Evolutionary conservation across 2,329 filamentous ascomycete genomes (phyloP).

Genomic region (Monosporascus sp.): DNA sequence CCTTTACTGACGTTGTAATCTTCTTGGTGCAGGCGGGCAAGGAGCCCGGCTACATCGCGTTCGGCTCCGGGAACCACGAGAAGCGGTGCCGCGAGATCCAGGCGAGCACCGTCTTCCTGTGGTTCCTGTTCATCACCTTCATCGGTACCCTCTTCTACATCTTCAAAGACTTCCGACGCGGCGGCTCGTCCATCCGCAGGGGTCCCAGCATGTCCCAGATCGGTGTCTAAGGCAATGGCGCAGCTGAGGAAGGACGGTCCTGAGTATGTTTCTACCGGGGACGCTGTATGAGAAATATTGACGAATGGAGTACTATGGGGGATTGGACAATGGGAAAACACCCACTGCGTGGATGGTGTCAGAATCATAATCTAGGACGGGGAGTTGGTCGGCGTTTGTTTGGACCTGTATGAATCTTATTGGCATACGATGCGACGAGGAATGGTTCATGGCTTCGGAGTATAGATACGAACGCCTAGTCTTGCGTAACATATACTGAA

Average conservation of each 20-base stretch:
- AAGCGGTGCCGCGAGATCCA: constrained; percentile 72
- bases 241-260: not conserved
- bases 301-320: not conserved
- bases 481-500: not conserved
- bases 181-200: constrained; percentile 37
- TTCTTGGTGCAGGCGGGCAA: constrained; percentile 32
- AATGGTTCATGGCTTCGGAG: not conserved
- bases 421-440: not conserved
- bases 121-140: constrained; percentile 68
- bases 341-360: not conserved
- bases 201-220: constrained; percentile 54
- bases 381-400: not conserved
- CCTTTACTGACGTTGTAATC: not conserved
- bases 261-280: not conserved
- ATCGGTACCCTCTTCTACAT: constrained; percentile 51
- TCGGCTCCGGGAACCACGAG: constrained; percentile 51
- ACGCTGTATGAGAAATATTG: not conserved
- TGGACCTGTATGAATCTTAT: not conserved
- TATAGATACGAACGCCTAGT: not conserved
- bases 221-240: constrained; percentile 32
- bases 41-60: constrained; percentile 52
- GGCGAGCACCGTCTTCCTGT: constrained; percentile 70
- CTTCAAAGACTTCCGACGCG: constrained; percentile 47
- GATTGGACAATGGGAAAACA: not conserved
- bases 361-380: not conserved